phyloP scores from a whole-genome alignment of 768 basidiomycete genomes.

The Pisolithus orientalis region DNA sequence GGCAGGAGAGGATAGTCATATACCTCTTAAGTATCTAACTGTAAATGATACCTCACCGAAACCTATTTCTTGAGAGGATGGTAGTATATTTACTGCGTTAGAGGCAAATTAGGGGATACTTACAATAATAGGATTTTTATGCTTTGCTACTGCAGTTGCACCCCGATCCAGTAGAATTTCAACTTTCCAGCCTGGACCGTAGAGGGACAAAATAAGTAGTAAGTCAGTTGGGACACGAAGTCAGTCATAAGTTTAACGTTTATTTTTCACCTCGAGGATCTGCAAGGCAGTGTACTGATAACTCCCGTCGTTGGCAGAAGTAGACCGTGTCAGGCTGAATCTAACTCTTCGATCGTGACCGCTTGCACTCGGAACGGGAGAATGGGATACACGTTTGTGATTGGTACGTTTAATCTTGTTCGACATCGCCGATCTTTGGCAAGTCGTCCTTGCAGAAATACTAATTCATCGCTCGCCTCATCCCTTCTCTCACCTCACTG shows the following conservation, averaged over 20 bases:
- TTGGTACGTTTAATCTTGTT: constrained; percentile 35
- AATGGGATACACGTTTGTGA: constrained; percentile 51
- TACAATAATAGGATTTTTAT: not conserved
- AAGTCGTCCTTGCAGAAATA: not conserved
- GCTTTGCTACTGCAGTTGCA: not conserved
- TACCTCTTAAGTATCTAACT: constrained; percentile 20
- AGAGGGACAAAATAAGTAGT: too few relatives aligned
- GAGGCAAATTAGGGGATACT: too few relatives aligned
- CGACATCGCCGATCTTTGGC: not conserved
- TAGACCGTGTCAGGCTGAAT: too few relatives aligned
- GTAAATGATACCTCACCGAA: constrained; percentile 1
- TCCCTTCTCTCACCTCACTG: not conserved
- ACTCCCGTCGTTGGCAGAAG: too few relatives aligned
- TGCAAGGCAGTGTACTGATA: too few relatives aligned
- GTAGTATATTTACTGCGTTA: not conserved
- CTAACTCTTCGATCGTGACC: not conserved
- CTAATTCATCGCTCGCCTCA: not conserved
- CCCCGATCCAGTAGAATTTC: too few relatives aligned
- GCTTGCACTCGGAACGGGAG: not conserved
- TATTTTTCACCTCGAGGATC: too few relatives aligned
- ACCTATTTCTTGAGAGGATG: too few relatives aligned
- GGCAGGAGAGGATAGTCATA: constrained; percentile 15
- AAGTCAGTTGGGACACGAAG: too few relatives aligned
- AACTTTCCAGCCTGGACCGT: too few relatives aligned
- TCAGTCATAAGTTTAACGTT: too few relatives aligned